Base-by-base conservation (phyloP, 1,284 basidiomycete species). In the Athelia sp. region DNA sequence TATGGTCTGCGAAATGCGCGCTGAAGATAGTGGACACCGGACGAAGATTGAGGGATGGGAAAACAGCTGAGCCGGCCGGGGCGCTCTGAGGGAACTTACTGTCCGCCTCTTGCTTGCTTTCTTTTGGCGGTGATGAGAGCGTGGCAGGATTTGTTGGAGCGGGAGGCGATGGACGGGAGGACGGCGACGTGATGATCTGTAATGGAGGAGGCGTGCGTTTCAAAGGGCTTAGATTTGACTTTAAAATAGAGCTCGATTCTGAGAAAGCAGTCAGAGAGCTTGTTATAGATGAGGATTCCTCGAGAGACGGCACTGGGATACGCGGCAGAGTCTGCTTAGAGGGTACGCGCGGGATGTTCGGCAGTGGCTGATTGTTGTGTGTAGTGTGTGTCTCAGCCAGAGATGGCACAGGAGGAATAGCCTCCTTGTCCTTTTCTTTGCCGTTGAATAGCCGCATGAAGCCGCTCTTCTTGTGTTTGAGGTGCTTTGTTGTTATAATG, bases 21-120 rank as follows among this genome's bases (percentile, higher is more conserved):
- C 84, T 82, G 63, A 92, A 90, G 26, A 84, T 72, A 9, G 84
- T 81, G 13, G 88, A 91, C 18, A 91, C 72, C 1, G 89, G 89
- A 17, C 90, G 77, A 45, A 92, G 67, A 58, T 79, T 83, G 35
- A 92, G 73, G 3, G 76, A 68, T 8, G 81, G 74, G 57, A 89
- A 90, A 49, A 81, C 77, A 0, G 75, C 68, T 9, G 79, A 71
- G 43, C 75, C 69, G 14, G 85, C 72, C 4, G 87, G 87, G 17
- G 85, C 86, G 57, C 83, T 87, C 56, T 73, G 74, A 1, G 81
- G 74, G 38, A 60, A 53, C 35, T 61, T 52, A 40, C 56, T 56
- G 59, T 53, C 19, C 55, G 44, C 60, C 65, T 67, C 15, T 63
- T 62, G 34, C 59, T 52, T 10, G 52, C 57, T 8, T 58, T 56